These are phyloP conservation scores for Maudiozyma humilis DNA, from an alignment of 1,139 yeast species.

Conservation along the genomic window DNA sequence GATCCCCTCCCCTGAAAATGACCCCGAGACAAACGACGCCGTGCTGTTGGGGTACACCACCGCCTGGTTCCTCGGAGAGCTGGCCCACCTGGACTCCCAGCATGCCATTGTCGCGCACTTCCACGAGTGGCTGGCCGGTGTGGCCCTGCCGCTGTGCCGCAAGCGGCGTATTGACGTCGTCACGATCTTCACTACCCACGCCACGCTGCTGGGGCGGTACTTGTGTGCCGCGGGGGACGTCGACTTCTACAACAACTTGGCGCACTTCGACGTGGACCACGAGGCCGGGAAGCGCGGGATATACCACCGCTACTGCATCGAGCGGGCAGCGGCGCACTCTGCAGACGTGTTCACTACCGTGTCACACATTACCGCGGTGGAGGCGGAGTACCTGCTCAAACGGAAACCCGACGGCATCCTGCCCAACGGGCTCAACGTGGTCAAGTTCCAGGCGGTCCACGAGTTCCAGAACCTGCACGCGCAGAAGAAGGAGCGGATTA, in stretches of 20 bases:
- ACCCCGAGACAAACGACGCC: slow-evolving; percentile 84
- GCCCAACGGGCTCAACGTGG: slow-evolving; percentile 93
- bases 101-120: slow-evolving; percentile 90
- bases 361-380: slow-evolving; percentile 92
- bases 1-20: slow-evolving; percentile 87
- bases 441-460: slow-evolving; percentile 93
- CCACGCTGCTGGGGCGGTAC: slow-evolving; percentile 89
- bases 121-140: slow-evolving; percentile 98
- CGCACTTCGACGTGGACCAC: slow-evolving; percentile 88
- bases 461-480: slow-evolving; percentile 97
- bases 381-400: slow-evolving; percentile 84
- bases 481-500: slow-evolving; percentile 78
- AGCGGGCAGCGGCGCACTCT: slow-evolving; percentile 91
- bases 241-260: slow-evolving; percentile 88
- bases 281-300: slow-evolving; percentile 98
- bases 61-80: slow-evolving; percentile 97
- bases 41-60: slow-evolving; percentile 85
- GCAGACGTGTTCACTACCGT: slow-evolving; percentile 99
- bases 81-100: slow-evolving; percentile 70
- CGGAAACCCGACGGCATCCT: slow-evolving; percentile 96
- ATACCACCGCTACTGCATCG: slow-evolving; percentile 93
- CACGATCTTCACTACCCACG: slow-evolving; percentile 95
- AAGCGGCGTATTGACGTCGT: slow-evolving; percentile 88
- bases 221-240: slow-evolving; percentile 81
- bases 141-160: slow-evolving; percentile 86